These are phyloP conservation scores for Pachysandra terminalis DNA, from an alignment of 164 flowering plant genomes.

Conservation along the genomic window DNA sequence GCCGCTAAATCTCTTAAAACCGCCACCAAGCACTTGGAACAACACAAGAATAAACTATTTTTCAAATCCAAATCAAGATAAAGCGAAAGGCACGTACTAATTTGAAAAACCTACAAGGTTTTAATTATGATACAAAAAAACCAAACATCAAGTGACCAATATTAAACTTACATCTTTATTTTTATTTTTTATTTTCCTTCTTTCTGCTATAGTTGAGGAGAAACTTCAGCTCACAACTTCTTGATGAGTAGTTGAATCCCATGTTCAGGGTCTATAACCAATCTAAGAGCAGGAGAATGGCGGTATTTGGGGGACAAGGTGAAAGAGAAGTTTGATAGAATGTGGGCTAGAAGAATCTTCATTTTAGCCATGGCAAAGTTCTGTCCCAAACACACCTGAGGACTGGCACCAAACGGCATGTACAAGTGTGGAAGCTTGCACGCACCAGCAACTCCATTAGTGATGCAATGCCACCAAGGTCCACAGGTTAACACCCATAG, in stretches of 20 bases:
- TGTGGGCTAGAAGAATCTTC: constrained; percentile 2
- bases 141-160: too few relatives aligned
- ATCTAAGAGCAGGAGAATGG: not conserved
- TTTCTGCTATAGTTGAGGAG: too few relatives aligned
- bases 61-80: too few relatives aligned
- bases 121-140: too few relatives aligned
- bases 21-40: too few relatives aligned
- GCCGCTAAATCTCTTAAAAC: too few relatives aligned
- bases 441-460: not conserved
- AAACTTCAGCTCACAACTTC: constrained; percentile 1
- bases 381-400: not conserved
- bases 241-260: not conserved
- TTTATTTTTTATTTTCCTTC: too few relatives aligned
- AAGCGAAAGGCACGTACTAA: too few relatives aligned
- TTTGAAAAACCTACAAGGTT: too few relatives aligned
- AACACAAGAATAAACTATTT: too few relatives aligned
- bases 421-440: not conserved
- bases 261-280: constrained; percentile 4
- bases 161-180: too few relatives aligned
- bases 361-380: constrained; percentile 10
- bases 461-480: not conserved
- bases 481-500: not conserved
- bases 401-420: constrained; percentile 3
- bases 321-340: constrained; percentile 9
- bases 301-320: constrained; percentile 7